These are phyloP conservation scores for Aspergillus unguis DNA, from an alignment of 2,329 filamentous ascomycete genomes.

Conservation along the genomic window DNA sequence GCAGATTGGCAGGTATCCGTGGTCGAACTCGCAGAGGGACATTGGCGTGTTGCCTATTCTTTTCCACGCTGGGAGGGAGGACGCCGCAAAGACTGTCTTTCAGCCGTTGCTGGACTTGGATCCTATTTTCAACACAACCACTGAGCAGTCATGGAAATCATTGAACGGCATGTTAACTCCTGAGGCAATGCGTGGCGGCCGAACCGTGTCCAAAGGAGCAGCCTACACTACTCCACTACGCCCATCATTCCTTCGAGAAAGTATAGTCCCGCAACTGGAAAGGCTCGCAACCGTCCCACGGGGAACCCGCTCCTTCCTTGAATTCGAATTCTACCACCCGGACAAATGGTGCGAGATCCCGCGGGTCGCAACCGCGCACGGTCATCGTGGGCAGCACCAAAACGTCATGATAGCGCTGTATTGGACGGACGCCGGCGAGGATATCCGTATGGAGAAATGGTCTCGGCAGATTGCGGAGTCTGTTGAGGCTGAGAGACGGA, in stretches of 20 bases:
- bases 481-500: not conserved
- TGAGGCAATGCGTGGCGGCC: not conserved
- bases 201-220: conserved; percentile 4
- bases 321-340: conserved; percentile 15
- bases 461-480: not conserved
- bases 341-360: conserved; percentile 10
- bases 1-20: conserved; percentile 1
- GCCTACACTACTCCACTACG: conserved; percentile 9
- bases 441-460: conserved; percentile 18
- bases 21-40: not conserved
- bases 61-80: conserved; percentile 14
- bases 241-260: not conserved
- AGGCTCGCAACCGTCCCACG: not conserved
- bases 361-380: conserved; percentile 10
- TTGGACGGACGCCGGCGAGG: conserved; percentile 11
- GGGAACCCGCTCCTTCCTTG: conserved; percentile 2
- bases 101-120: conserved; percentile 4
- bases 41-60: conserved; percentile 4
- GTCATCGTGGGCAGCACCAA: conserved; percentile 14
- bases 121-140: conserved; percentile 1
- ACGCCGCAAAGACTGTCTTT: conserved; percentile 7
- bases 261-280: conserved; percentile 1
- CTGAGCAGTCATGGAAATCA: conserved; percentile 10
- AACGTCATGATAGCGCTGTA: conserved; percentile 10
- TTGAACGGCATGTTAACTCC: conserved; percentile 11